Evolutionary conservation across 176 grass and related monocot species (phyloP).

Genomic region (Musa beccarii): DNA sequence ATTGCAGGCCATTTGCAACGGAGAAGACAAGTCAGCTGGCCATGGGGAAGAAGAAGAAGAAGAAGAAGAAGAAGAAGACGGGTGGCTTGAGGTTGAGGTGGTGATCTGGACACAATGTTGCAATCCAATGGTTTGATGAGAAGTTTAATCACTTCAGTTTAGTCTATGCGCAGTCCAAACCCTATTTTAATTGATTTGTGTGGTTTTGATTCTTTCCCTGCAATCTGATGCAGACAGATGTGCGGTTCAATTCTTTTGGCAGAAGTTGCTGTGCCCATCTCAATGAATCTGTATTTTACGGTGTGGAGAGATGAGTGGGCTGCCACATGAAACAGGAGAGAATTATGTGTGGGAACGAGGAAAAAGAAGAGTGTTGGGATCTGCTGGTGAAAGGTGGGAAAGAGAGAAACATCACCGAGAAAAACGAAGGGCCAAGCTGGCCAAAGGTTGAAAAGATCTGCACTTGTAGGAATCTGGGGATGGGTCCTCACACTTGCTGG

Average conservation of each 20-base stretch:
- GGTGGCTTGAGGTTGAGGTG: slow-evolving; percentile 25
- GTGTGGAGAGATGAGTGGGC: not conserved
- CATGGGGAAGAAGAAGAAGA: not conserved
- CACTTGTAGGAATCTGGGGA: not conserved
- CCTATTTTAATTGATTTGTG: not conserved
- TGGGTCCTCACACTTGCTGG: not conserved
- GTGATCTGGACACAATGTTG: too few species aligned
- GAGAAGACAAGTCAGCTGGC: not conserved
- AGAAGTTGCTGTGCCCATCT: not conserved
- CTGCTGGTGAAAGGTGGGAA: too few species aligned
- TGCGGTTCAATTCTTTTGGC: not conserved
- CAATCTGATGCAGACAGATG: not conserved
- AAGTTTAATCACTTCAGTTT: not conserved
- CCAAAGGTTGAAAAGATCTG: not conserved
- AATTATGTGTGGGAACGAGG: not conserved
- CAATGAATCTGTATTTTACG: slow-evolving; percentile 1
- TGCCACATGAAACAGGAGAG: not conserved
- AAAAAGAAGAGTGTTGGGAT: not conserved
- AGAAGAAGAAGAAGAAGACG: not conserved
- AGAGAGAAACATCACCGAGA: not conserved
- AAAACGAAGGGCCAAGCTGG: not conserved
- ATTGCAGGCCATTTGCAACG: slow-evolving; percentile 78
- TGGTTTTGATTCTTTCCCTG: not conserved
- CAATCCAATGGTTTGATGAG: too few species aligned
- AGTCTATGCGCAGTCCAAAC: not conserved